These are phyloP conservation scores for Pseudomicrostroma phylloplanum DNA, from an alignment of 1,284 basidiomycete species.

Conservation along the genomic window DNA sequence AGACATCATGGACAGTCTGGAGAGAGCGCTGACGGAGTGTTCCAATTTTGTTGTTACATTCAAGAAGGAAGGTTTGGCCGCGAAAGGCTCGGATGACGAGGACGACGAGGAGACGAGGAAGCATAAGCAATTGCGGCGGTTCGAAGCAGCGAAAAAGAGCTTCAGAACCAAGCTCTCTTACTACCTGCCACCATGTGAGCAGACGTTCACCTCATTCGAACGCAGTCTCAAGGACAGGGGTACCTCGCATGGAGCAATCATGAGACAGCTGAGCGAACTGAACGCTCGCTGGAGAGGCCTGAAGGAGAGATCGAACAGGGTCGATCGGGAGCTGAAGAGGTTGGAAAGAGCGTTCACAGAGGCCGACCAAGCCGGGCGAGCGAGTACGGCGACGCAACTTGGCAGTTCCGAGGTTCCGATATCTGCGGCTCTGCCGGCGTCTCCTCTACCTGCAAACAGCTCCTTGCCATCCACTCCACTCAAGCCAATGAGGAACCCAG, in stretches of 20 bases:
- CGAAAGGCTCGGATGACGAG: slow-evolving; percentile 1
- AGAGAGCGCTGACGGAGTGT: slow-evolving; percentile 79
- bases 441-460: background rate
- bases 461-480: too few relatives aligned
- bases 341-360: slow-evolving; percentile 54
- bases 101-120: slow-evolving; percentile 17
- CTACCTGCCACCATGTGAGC: slow-evolving; percentile 84
- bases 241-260: slow-evolving; percentile 87
- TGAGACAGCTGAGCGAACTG: slow-evolving; percentile 76
- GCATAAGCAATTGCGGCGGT: slow-evolving; percentile 25
- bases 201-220: slow-evolving; percentile 85
- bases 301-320: slow-evolving; percentile 66
- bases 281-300: slow-evolving; percentile 74
- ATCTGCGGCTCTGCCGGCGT: background rate
- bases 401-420: background rate
- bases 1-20: slow-evolving; percentile 90
- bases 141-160: slow-evolving; percentile 23
- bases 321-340: slow-evolving; percentile 72
- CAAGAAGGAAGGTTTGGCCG: slow-evolving; percentile 9
- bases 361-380: background rate
- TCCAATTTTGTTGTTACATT: slow-evolving; percentile 57
- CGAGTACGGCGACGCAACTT: background rate
- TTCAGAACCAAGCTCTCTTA: slow-evolving; percentile 57
- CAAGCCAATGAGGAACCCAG: too few relatives aligned
- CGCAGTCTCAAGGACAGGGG: slow-evolving; percentile 81